phyloP scores from a whole-genome alignment of 495 filamentous ascomycete species.

The Xanthoparmelia taractica region DNA sequence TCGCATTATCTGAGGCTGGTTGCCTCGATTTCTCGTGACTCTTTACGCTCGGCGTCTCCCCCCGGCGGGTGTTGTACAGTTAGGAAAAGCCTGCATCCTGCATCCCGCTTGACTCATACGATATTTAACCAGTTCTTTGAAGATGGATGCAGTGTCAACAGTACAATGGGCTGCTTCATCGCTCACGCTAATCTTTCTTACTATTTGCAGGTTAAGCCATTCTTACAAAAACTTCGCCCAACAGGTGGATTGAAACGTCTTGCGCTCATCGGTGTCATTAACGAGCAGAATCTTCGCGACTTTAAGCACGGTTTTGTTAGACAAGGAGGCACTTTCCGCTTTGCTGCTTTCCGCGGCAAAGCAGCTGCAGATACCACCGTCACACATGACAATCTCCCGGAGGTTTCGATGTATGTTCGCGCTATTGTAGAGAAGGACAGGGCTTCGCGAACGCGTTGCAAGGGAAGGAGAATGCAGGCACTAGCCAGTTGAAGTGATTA shows the following conservation, averaged over 20 bases:
- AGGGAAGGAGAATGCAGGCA: too few relatives aligned
- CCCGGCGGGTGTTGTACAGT: too few relatives aligned
- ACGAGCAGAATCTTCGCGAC: slow-evolving; percentile 1
- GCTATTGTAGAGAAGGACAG: too few relatives aligned
- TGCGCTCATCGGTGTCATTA: neutral
- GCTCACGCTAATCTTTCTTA: neutral
- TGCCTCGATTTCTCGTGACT: too few relatives aligned
- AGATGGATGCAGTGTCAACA: too few relatives aligned
- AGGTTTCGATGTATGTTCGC: neutral
- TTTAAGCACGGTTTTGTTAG: neutral
- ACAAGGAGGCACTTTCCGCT: neutral
- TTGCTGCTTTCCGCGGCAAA: neutral
- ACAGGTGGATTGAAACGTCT: neutral
- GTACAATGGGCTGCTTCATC: too few relatives aligned
- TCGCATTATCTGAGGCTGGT: too few relatives aligned
- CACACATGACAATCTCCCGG: neutral
- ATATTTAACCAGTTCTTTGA: too few relatives aligned
- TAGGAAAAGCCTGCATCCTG: neutral
- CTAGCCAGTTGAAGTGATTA: too few relatives aligned
- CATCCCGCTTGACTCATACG: neutral
- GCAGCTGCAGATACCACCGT: neutral
- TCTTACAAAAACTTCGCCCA: neutral
- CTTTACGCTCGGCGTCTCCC: too few relatives aligned
- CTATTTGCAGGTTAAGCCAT: neutral
- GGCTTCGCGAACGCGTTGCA: too few relatives aligned